Percentiles rank a stretch among this genome's conserved stretches.
Evolutionary conservation across 2,329 filamentous ascomycete species (phyloP).

Genomic region (Trichoderma hamatum): DNA sequence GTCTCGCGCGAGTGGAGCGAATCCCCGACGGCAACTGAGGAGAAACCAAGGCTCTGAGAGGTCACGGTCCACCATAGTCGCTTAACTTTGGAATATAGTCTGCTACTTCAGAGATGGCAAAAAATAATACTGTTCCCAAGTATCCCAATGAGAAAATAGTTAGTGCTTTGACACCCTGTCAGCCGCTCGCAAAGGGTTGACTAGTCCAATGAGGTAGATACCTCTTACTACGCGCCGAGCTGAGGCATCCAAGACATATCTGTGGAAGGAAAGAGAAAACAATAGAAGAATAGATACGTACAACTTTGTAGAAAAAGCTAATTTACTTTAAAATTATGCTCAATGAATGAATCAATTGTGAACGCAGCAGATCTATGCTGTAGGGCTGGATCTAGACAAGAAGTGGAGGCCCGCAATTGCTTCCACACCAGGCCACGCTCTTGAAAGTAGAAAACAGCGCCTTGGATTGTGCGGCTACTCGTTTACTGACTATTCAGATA

Average conservation of each 20-base stretch:
- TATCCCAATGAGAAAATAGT: not conserved
- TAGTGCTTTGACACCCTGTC: not conserved
- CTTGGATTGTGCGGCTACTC: not conserved
- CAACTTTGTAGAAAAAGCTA: not conserved
- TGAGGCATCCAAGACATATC: not conserved
- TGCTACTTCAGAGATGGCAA: not conserved
- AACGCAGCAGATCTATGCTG: not conserved
- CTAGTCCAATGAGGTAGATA: no score
- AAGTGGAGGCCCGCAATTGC: not conserved
- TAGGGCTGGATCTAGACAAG: not conserved
- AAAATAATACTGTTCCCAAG: not conserved
- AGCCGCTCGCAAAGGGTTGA: not conserved
- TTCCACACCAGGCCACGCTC: not conserved
- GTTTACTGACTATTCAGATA: not conserved
- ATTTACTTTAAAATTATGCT: not conserved
- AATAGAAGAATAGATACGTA: not conserved
- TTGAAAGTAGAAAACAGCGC: not conserved
- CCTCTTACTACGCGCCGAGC: not conserved
- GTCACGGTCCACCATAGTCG: not conserved
- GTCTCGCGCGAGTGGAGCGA: not conserved
- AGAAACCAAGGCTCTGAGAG: not conserved
- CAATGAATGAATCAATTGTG: not conserved
- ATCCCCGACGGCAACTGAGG: not conserved
- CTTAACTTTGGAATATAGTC: not conserved
- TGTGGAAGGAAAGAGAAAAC: not conserved